These are phyloP conservation scores for Eimeria sp. DNA, from an alignment of 169 alveolate genomes.

Conservation along the genomic window DNA sequence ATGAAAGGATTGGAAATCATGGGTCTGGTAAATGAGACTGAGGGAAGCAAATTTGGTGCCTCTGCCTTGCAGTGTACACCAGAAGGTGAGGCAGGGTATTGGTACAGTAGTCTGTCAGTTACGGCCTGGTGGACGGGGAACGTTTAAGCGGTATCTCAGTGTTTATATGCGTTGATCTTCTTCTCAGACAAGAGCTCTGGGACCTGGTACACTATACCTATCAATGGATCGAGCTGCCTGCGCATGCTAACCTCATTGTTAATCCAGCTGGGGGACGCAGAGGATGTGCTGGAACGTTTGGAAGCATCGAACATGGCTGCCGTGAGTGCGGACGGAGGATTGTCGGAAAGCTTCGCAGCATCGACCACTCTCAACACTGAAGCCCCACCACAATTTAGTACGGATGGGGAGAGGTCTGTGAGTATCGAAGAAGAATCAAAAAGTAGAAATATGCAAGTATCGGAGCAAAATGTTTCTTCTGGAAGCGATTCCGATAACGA, in stretches of 20 bases:
- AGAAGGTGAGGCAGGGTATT: conserved; percentile 5
- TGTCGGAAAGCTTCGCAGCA: background rate
- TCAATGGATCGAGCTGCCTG: conserved; percentile 58
- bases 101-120: no score
- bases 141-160: background rate
- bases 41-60: background rate
- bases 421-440: background rate
- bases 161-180: background rate
- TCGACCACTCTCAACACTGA: background rate
- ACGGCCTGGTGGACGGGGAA: background rate
- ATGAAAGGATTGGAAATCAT: conserved; percentile 57
- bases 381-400: background rate
- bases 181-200: conserved; percentile 57
- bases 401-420: background rate
- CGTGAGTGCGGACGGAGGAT: background rate
- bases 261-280: conserved; percentile 66
- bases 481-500: background rate
- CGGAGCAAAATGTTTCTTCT: background rate
- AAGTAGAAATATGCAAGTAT: background rate
- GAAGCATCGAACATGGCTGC: conserved; percentile 45
- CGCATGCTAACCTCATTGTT: conserved; percentile 36
- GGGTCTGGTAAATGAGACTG: conserved; percentile 47
- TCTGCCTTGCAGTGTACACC: conserved; percentile 75
- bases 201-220: conserved; percentile 57
- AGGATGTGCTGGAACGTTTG: conserved; percentile 34